A percentile compares a stretch with the other conserved stretches of the same genome.
phyloP scores from a whole-genome alignment of 2,329 filamentous ascomycete genomes.

The Trematosphaeria pertusa region DNA sequence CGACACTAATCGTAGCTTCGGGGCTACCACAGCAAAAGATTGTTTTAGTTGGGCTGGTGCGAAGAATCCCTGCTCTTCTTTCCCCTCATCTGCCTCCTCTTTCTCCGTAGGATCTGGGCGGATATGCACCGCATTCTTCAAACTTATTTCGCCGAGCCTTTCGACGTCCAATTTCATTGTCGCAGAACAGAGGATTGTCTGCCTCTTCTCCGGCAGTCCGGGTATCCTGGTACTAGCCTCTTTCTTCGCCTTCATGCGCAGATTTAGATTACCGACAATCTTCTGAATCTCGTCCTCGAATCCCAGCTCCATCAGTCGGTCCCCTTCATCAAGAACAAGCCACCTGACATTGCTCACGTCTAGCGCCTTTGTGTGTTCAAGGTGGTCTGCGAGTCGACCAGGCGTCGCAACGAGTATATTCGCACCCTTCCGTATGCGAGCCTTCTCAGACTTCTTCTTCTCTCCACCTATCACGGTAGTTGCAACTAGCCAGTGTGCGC shows the following conservation, averaged over 20 bases:
- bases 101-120: constrained; percentile 68
- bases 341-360: constrained; percentile 89
- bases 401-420: constrained; percentile 97
- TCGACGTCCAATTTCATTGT: constrained; percentile 99
- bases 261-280: constrained; percentile 80
- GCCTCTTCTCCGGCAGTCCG: constrained; percentile 75
- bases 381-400: constrained; percentile 86
- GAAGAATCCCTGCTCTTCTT: constrained; percentile 65
- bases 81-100: constrained; percentile 56
- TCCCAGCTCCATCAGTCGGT: constrained; percentile 97
- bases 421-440: constrained; percentile 88
- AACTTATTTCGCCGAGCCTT: constrained; percentile 88
- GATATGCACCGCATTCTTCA: constrained; percentile 90
- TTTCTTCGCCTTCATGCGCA: constrained; percentile 65
- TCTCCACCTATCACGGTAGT: constrained; percentile 80
- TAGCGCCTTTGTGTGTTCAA: constrained; percentile 89
- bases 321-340: constrained; percentile 94
- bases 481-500: constrained; percentile 91
- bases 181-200: constrained; percentile 91
- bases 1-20: constrained; percentile 89
- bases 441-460: constrained; percentile 85
- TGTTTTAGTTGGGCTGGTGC: constrained; percentile 95
- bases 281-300: constrained; percentile 94
- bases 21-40: constrained; percentile 83
- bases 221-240: constrained; percentile 67